Evolutionary conservation across 2,329 filamentous ascomycete species (phyloP).

Genomic region (Pestalotiopsis sp.): DNA sequence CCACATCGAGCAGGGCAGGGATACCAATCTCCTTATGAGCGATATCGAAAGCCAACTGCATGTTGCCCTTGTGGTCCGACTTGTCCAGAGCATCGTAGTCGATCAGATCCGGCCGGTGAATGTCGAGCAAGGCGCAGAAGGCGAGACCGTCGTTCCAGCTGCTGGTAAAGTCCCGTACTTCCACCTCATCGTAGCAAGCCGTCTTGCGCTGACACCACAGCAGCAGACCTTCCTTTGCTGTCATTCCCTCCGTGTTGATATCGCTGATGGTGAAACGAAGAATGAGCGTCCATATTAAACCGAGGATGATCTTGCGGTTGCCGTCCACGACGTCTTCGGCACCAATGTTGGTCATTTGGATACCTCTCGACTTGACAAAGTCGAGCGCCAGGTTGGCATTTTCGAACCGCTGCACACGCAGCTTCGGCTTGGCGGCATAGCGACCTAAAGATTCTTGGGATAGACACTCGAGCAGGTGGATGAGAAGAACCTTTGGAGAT

Average conservation of each 20-base stretch:
- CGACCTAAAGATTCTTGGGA: conserved; percentile 92
- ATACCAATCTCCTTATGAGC: conserved; percentile 96
- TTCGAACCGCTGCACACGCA: conserved; percentile 95
- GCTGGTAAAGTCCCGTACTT: conserved; percentile 89
- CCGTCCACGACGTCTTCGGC: conserved; percentile 98
- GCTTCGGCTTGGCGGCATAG: conserved; percentile 94
- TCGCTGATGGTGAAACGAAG: conserved; percentile 97
- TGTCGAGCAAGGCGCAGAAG: conserved; percentile 94
- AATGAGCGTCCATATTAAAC: conserved; percentile 98
- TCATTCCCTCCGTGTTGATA: conserved; percentile 97
- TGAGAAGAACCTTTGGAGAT: conserved; percentile 75
- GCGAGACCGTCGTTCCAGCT: conserved; percentile 98
- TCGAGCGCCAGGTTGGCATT: conserved; percentile 96
- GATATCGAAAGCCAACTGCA: conserved; percentile 97
- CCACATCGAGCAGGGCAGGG: conserved; percentile 91
- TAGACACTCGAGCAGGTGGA: conserved; percentile 95
- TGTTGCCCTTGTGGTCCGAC: conserved; percentile 91
- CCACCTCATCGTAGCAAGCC: conserved; percentile 95
- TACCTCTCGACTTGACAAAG: conserved; percentile 87
- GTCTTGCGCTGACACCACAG: conserved; percentile 99
- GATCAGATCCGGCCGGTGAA: conserved; percentile 94
- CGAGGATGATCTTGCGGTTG: conserved; percentile 95
- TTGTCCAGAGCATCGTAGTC: conserved; percentile 96
- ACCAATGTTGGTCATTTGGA: conserved; percentile 98
- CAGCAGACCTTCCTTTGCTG: conserved; percentile 91